phyloP scores from a whole-genome alignment of 352 stramenopile genomes.

The Pythium guiyangense region DNA sequence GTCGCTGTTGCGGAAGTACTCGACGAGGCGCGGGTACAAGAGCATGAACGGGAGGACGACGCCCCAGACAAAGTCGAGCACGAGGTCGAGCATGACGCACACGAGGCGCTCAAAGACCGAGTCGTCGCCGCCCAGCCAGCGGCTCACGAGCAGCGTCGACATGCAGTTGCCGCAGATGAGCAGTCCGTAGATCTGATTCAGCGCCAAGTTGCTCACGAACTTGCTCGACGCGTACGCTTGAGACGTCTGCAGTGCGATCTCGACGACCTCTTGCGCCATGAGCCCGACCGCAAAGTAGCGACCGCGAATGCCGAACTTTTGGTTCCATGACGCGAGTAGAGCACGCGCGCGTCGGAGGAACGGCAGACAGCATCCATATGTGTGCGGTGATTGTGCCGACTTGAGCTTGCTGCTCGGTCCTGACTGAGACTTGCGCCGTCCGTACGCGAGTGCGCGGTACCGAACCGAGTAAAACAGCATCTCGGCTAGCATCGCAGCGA shows the following conservation, averaged over 20 bases:
- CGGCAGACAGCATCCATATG: background rate
- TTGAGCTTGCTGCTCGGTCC: background rate
- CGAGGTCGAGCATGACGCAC: constrained; percentile 9
- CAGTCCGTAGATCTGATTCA: constrained; percentile 10
- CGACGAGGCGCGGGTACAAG: constrained; percentile 5
- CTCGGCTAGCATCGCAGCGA: background rate
- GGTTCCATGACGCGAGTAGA: constrained; percentile 2
- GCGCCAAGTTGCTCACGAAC: constrained; percentile 10
- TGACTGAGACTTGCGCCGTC: background rate
- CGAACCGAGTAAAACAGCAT: constrained; percentile 9
- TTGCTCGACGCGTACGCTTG: constrained; percentile 11
- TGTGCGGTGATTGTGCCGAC: background rate
- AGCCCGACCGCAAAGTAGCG: constrained; percentile 8
- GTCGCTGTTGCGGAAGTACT: constrained; percentile 1
- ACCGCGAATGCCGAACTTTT: constrained; percentile 5
- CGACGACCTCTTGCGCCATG: constrained; percentile 6
- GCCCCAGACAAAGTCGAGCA: constrained; percentile 13
- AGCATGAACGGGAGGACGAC: constrained; percentile 6
- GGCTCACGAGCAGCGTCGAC: constrained; percentile 6
- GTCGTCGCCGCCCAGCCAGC: constrained; percentile 4
- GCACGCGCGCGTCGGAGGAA: background rate
- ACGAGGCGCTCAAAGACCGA: constrained; percentile 6
- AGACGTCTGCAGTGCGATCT: constrained; percentile 6
- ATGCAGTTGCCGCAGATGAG: constrained; percentile 10
- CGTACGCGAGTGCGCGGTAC: constrained; percentile 6